Evolutionary conservation across 75 land plant species (phyloP).

Genomic region (Sequoiadendron giganteum): DNA sequence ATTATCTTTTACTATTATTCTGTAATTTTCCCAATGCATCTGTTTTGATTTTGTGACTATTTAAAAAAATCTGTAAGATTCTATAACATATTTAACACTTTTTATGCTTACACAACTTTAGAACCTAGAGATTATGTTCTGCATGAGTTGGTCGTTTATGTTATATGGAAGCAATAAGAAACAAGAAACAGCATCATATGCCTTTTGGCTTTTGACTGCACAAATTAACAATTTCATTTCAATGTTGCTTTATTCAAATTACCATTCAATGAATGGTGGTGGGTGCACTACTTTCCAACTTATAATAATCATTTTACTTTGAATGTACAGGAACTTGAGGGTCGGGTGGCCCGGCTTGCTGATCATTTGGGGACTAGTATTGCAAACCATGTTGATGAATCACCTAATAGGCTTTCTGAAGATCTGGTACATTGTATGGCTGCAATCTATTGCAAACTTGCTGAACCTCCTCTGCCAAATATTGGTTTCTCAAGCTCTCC

Average conservation of each 20-base stretch:
- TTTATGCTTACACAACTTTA: background rate
- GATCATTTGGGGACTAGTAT: conserved; percentile 42
- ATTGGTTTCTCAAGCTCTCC: conserved; percentile 47
- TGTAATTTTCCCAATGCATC: background rate
- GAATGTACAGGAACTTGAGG: conserved; percentile 3
- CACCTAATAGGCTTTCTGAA: conserved; percentile 86
- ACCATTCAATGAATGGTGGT: background rate
- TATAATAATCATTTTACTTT: background rate
- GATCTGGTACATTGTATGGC: conserved; percentile 89
- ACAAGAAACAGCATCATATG: background rate
- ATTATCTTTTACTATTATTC: background rate
- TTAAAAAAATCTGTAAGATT: background rate
- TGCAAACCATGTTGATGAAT: conserved; percentile 38
- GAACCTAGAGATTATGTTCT: background rate
- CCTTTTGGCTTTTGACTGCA: background rate
- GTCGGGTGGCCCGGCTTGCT: conserved; percentile 46
- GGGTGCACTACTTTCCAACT: background rate
- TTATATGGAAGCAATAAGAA: background rate
- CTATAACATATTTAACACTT: background rate
- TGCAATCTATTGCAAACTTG: conserved; percentile 81
- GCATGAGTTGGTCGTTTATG: background rate
- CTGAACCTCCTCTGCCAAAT: conserved; percentile 69
- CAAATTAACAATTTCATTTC: background rate
- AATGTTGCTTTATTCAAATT: background rate
- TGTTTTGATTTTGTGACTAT: background rate